Evolutionary conservation across 2,329 filamentous ascomycete genomes (phyloP).

Genomic region (Bipolaris sorokiniana): DNA sequence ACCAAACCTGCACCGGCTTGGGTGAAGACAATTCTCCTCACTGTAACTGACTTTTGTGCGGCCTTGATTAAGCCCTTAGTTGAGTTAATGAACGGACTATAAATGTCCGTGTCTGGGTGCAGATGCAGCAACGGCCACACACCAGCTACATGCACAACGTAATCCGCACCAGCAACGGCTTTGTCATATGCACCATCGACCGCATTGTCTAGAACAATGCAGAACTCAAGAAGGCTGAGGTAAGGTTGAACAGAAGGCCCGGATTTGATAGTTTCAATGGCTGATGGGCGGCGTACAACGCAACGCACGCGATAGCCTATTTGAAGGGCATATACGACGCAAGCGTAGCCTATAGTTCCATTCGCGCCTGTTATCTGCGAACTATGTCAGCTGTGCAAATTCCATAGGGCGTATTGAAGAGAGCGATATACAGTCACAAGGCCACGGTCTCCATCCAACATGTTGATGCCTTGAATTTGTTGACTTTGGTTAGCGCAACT

Average conservation of each 20-base stretch:
- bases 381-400: conserved; percentile 1
- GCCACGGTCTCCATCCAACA: conserved; percentile 15
- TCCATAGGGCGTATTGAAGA: neutral
- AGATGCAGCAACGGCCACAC: conserved; percentile 43
- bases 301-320: conserved; percentile 43
- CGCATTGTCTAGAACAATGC: conserved; percentile 40
- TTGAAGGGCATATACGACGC: conserved; percentile 34
- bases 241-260: conserved; percentile 37
- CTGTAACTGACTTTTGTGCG: conserved; percentile 31
- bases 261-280: conserved; percentile 30
- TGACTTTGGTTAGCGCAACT: no score
- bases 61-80: conserved; percentile 39
- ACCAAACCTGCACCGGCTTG: conserved; percentile 45
- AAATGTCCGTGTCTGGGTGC: conserved; percentile 44
- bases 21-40: conserved; percentile 41
- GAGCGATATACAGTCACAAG: conserved; percentile 33
- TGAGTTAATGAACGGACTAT: conserved; percentile 41
- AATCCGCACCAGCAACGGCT: conserved; percentile 31
- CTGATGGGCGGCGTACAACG: conserved; percentile 39
- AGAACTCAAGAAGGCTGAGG: conserved; percentile 29
- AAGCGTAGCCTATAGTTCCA: conserved; percentile 44
- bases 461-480: no score
- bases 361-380: conserved; percentile 45
- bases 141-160: conserved; percentile 43
- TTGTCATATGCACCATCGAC: conserved; percentile 35